phyloP scores from a whole-genome alignment of 2,329 filamentous ascomycete genomes.

The Sporothrix euskadiensis region DNA sequence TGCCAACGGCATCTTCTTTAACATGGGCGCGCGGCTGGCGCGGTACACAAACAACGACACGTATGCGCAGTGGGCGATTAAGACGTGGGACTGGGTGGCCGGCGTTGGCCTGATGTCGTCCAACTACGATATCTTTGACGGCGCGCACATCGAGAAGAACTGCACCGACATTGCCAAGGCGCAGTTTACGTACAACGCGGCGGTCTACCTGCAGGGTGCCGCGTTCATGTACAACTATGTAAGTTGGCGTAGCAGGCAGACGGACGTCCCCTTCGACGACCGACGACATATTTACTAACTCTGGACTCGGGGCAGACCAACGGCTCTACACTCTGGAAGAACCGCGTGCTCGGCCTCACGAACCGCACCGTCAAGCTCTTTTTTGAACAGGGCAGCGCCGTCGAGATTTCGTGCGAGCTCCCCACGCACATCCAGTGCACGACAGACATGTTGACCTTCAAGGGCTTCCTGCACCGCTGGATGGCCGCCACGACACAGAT shows the following conservation, averaged over 20 bases:
- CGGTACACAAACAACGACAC: conserved; percentile 74
- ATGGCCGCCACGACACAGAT: conserved; percentile 61
- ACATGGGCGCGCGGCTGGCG: conserved; percentile 59
- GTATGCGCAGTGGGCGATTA: conserved; percentile 76
- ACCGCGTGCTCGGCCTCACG: conserved; percentile 57
- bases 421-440: conserved; percentile 54
- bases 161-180: conserved; percentile 53
- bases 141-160: conserved; percentile 57
- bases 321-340: conserved; percentile 54
- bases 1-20: conserved; percentile 54
- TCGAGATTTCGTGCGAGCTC: conserved; percentile 66
- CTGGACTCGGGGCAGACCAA: conserved; percentile 46
- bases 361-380: conserved; percentile 52
- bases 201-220: conserved; percentile 32
- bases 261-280: too few species aligned
- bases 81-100: conserved; percentile 68
- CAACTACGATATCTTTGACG: conserved; percentile 62
- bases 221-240: conserved; percentile 40
- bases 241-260: conserved; percentile 34
- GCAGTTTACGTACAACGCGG: conserved; percentile 34
- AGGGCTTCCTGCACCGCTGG: conserved; percentile 69
- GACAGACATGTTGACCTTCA: conserved; percentile 71
- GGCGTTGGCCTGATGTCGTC: conserved; percentile 59
- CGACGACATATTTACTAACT: conserved; percentile 32
- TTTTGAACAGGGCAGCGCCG: conserved; percentile 60